Conservation (phyloP, 1,284 basidiomycete species). For the Boletus sp. region DNA sequence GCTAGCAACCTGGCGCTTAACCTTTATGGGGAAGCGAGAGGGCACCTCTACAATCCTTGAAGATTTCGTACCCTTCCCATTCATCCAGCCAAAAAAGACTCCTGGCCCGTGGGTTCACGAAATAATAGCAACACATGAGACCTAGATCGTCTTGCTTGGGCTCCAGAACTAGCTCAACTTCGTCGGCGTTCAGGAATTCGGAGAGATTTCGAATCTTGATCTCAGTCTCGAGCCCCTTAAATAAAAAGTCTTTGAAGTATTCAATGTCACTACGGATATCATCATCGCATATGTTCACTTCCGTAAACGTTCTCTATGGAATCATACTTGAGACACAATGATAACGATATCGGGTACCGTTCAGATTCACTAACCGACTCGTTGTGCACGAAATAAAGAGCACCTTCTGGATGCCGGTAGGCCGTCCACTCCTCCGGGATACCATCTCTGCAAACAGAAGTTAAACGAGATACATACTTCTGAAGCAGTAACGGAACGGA, state of each 20-base stretch:
- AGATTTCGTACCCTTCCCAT: slow-evolving; percentile 20
- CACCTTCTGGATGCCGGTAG: slow-evolving; percentile 29
- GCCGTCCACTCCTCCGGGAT: slow-evolving; percentile 26
- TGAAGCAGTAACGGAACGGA: slow-evolving; percentile 11
- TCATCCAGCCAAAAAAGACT: slow-evolving; percentile 31
- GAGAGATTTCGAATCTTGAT: slow-evolving; percentile 2
- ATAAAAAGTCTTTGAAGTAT: slow-evolving; percentile 17
- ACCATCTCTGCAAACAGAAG: slow-evolving; percentile 7
- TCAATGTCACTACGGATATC: slow-evolving; percentile 24
- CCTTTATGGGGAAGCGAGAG: slow-evolving; percentile 28
- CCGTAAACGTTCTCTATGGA: slow-evolving; percentile 32
- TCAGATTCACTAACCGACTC: slow-evolving; percentile 22
- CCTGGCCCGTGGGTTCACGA: slow-evolving; percentile 27
- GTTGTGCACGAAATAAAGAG: slow-evolving; percentile 27
- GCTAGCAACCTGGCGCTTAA: slow-evolving; percentile 1
- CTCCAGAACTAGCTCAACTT: slow-evolving; percentile 32
- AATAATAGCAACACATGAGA: slow-evolving; percentile 30
- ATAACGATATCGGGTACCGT: background rate
- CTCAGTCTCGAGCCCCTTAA: slow-evolving; percentile 10
- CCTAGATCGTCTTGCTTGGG: slow-evolving; percentile 11
- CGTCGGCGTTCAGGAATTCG: slow-evolving; percentile 11
- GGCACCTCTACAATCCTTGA: slow-evolving; percentile 21
- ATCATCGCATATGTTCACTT: slow-evolving; percentile 23
- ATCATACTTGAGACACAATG: background rate
- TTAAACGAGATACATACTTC: background rate